Evolutionary conservation across 352 stramenopile genomes (phyloP).

Genomic region (Phytophthora hibernalis): DNA sequence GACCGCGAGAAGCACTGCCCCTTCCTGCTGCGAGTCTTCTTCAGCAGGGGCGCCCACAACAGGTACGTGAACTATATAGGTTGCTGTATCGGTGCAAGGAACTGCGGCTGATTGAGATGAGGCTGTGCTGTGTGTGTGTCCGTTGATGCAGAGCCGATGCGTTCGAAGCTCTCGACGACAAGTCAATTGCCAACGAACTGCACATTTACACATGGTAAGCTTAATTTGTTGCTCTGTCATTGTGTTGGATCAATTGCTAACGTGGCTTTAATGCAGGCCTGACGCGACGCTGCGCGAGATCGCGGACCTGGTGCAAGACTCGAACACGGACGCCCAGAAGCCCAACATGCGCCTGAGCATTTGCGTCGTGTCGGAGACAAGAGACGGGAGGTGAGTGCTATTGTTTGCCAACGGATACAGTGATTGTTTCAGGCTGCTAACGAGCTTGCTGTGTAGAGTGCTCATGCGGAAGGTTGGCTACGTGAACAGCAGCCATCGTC

Average conservation of each 20-base stretch:
- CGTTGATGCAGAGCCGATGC: slow-evolving; percentile 53
- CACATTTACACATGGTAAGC: slow-evolving; percentile 80
- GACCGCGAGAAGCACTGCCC: slow-evolving; percentile 77
- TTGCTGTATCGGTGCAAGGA: slow-evolving; percentile 1
- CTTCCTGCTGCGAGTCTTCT: slow-evolving; percentile 77
- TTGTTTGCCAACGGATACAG: not conserved
- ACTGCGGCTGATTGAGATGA: slow-evolving; percentile 12
- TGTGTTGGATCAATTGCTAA: not conserved
- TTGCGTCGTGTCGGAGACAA: slow-evolving; percentile 63
- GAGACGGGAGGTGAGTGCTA: slow-evolving; percentile 51
- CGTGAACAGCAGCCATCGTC: slow-evolving; percentile 60
- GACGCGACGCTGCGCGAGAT: slow-evolving; percentile 79
- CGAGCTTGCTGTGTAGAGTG: slow-evolving; percentile 36
- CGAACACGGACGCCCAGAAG: slow-evolving; percentile 62
- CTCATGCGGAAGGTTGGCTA: slow-evolving; percentile 69
- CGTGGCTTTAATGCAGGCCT: slow-evolving; percentile 38
- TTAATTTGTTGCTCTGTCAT: not conserved
- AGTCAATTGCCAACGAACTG: slow-evolving; percentile 63
- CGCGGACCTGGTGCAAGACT: slow-evolving; percentile 73
- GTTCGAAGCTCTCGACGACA: slow-evolving; percentile 63
- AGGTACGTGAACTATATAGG: slow-evolving; percentile 30
- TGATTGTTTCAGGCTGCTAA: slow-evolving; percentile 15
- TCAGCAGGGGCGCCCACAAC: slow-evolving; percentile 57
- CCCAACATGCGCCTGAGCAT: slow-evolving; percentile 64
- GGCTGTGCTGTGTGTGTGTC: slow-evolving; percentile 1